phyloP scores from a whole-genome alignment of 2,329 filamentous ascomycete genomes.

The Cladophialophora carrionii region DNA sequence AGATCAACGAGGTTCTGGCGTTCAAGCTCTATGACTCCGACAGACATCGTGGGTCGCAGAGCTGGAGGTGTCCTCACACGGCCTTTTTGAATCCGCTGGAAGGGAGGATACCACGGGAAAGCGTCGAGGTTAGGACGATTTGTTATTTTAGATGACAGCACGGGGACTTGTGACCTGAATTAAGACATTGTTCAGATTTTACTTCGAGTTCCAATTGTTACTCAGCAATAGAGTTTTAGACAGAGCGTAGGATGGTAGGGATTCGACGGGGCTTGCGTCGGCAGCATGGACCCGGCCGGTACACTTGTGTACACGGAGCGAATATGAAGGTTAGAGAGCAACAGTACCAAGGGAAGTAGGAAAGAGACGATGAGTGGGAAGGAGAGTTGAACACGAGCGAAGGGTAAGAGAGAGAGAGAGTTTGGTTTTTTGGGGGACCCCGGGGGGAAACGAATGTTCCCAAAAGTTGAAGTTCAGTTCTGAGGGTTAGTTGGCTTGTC shows the following conservation, averaged over 20 bases:
- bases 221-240: too few species aligned
- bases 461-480: not conserved
- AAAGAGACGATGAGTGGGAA: too few species aligned
- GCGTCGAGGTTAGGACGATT: conserved; percentile 1
- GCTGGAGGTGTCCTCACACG: not conserved
- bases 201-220: too few species aligned
- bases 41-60: not conserved
- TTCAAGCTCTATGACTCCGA: conserved; percentile 1
- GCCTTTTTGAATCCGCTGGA: not conserved
- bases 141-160: not conserved
- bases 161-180: not conserved
- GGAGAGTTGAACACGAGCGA: too few species aligned
- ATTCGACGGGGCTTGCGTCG: too few species aligned
- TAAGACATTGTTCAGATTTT: not conserved
- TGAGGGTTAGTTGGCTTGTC: conserved; percentile 8
- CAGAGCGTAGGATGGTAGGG: too few species aligned
- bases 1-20: not conserved
- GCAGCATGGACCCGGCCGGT: too few species aligned
- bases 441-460: not conserved
- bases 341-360: too few species aligned
- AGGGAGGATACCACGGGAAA: not conserved
- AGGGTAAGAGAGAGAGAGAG: too few species aligned
- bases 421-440: too few species aligned
- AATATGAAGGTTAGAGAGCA: too few species aligned
- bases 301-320: too few species aligned